A percentile compares a stretch with the other conserved stretches of the same genome.
These are phyloP conservation scores for Penicillium sp. DNA, from an alignment of 2,329 filamentous ascomycete genomes.

Conservation along the genomic window DNA sequence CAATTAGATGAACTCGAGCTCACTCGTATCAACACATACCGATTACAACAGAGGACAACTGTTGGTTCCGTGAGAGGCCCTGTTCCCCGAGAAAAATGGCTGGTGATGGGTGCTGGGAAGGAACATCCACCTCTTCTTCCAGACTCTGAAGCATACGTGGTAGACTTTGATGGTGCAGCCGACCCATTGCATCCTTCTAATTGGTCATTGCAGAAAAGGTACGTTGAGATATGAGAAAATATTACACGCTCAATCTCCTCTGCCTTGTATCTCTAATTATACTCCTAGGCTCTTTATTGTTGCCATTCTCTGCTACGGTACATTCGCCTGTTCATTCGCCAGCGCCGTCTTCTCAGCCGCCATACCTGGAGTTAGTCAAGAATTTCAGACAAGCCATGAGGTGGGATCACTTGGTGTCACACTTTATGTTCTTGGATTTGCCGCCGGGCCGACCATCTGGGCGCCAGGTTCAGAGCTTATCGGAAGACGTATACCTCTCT, in stretches of 20 bases:
- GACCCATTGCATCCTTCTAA: constrained; percentile 59
- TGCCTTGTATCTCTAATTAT: no score
- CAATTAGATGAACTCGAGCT: constrained; percentile 26
- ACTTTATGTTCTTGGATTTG: constrained; percentile 58
- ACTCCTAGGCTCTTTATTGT: constrained; percentile 18
- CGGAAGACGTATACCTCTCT: constrained; percentile 59
- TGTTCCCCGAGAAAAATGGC: constrained; percentile 28
- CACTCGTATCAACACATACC: constrained; percentile 33
- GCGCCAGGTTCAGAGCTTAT: constrained; percentile 66
- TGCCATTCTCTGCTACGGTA: constrained; percentile 46
- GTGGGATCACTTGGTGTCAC: constrained; percentile 53
- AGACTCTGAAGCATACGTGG: constrained; percentile 57
- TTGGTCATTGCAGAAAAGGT: constrained; percentile 52
- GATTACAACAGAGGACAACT: constrained; percentile 31
- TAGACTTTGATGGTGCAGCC: constrained; percentile 57
- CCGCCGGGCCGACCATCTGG: constrained; percentile 65
- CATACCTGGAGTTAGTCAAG: constrained; percentile 56
- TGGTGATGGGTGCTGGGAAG: constrained; percentile 32
- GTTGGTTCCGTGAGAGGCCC: constrained; percentile 26
- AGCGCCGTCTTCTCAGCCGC: constrained; percentile 72
- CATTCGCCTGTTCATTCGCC: constrained; percentile 56
- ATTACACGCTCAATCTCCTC: neutral
- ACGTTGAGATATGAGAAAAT: neutral
- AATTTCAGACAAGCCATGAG: constrained; percentile 52
- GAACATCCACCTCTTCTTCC: constrained; percentile 48